Base-by-base conservation (phyloP, 495 filamentous ascomycete species). In the Paragyromitra xinjiangensis region DNA sequence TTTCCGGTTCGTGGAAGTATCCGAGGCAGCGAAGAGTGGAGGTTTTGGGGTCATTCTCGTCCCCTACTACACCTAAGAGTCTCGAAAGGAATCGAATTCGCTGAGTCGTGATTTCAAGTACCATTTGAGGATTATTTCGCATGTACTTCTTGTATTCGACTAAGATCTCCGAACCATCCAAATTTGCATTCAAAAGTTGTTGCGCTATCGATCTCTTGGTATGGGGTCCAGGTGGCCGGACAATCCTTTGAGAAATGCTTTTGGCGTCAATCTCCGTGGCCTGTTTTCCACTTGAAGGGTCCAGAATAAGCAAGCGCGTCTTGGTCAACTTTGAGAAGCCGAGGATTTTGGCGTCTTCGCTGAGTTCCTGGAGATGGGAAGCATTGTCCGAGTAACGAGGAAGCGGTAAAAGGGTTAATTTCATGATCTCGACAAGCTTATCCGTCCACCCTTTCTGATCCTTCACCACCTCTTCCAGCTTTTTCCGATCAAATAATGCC, bases 21-120 rank as follows among this genome's bases (percentile, higher is more conserved):
- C 72, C 72, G 1, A 69, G n/a, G 29, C 72, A 75, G 26, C n/a
- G 64, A 22, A 75, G 53, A 34, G 37, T 58, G n/a, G 14, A 53
- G 50, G n/a, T 44, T 7, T 2, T 26, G 8, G 7, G 5, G 4
- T 16, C 53, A 9, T 34, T 2, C 29, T 65, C 22, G 0, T 66
- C 34, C 22, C 5, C 48, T 14, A n/a, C 51, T 37, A 56, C 48
- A 42, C 71, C 19, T 0, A 73, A 37, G 9, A 73, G 37, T 3
- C 40, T 56, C 11, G 62, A 58, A 16, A 73, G 64, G 48, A 66
- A 37, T 34, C 44, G 6, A n/a, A 73, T 59, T 11, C 62, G n/a
- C 3, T 7, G 50, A 5, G 19, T 34, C 55, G 7, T 22, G 50
- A n/a, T 7, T 11, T n/a, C 50, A 6, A 6, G 19, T 11, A 6